Evolutionary conservation across 495 filamentous ascomycete genomes (phyloP).

Genomic region (Talaromyces wortmannii): DNA sequence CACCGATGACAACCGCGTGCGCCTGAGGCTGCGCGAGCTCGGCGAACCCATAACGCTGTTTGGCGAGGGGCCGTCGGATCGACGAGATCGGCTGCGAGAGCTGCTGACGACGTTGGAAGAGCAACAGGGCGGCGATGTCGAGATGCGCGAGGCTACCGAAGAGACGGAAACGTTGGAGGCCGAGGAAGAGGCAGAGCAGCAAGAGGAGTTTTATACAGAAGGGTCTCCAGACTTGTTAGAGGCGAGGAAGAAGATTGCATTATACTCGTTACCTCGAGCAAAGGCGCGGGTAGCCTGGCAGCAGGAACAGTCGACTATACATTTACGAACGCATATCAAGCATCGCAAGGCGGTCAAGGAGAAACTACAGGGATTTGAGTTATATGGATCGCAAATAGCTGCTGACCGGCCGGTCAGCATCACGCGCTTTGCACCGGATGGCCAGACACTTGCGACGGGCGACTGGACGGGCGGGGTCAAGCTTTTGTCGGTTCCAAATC

Average conservation of each 20-base stretch:
- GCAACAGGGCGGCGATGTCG: conserved; percentile 51
- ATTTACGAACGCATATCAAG: conserved; percentile 81
- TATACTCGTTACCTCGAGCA: conserved; percentile 78
- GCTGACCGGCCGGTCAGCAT: conserved; percentile 87
- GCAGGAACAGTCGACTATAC: conserved; percentile 71
- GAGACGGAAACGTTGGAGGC: conserved; percentile 32
- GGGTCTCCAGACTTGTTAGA: conserved; percentile 68
- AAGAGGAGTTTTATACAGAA: conserved; percentile 94
- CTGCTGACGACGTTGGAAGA: conserved; percentile 72
- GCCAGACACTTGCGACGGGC: conserved; percentile 76
- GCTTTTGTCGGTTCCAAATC: conserved; percentile 72
- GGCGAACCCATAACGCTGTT: conserved; percentile 93
- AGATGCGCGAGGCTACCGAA: conserved; percentile 42
- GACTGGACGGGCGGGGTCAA: conserved; percentile 89
- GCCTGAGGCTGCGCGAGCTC: conserved; percentile 70
- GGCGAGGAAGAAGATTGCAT: conserved; percentile 74
- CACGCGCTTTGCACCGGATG: conserved; percentile 81
- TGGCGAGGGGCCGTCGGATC: conserved; percentile 80
- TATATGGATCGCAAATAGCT: conserved; percentile 88
- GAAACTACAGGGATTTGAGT: conserved; percentile 70
- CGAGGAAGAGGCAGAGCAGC: conserved; percentile 62
- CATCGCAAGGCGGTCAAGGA: conserved; percentile 87
- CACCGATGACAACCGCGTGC: conserved; percentile 87
- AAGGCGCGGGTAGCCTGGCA: conserved; percentile 69
- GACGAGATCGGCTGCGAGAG: conserved; percentile 80